Percentiles rank a stretch among this genome's conserved stretches.
phyloP scores from a whole-genome alignment of 352 stramenopile species.

The Globisporangium carolinianum region DNA sequence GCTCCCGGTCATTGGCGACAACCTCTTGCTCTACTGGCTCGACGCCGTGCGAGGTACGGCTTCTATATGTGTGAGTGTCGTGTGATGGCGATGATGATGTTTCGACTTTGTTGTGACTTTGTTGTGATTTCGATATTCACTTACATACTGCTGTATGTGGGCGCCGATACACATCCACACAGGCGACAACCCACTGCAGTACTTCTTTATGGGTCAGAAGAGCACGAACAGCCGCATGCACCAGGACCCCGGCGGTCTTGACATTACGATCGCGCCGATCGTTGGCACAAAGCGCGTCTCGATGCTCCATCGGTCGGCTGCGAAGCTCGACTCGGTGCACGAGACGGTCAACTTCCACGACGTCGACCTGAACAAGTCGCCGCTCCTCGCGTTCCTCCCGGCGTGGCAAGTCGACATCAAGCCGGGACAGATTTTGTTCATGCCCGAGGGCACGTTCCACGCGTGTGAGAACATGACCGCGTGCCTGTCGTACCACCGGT shows the following conservation, averaged over 20 bases:
- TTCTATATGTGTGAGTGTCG: conserved; percentile 9
- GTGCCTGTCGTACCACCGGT: conserved; percentile 92
- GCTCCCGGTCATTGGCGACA: conserved; percentile 86
- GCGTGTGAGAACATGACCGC: conserved; percentile 90
- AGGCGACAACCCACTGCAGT: conserved; percentile 89
- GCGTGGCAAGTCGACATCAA: conserved; percentile 85
- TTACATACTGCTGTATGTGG: no score
- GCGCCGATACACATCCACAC: neutral
- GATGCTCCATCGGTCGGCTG: conserved; percentile 63
- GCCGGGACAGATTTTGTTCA: conserved; percentile 91
- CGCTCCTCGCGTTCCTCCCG: conserved; percentile 83
- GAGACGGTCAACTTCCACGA: conserved; percentile 76
- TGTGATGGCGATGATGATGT: neutral
- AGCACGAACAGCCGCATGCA: conserved; percentile 89
- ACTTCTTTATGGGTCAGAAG: conserved; percentile 92
- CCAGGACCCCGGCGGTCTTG: conserved; percentile 85
- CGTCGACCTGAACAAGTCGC: conserved; percentile 80
- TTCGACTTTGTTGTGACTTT: no score
- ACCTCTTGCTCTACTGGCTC: conserved; percentile 90
- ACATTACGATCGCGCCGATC: conserved; percentile 93
- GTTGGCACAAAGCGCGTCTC: conserved; percentile 75
- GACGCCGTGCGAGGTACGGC: conserved; percentile 60
- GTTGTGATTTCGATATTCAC: no score
- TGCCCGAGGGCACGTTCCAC: conserved; percentile 92
- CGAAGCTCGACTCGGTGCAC: conserved; percentile 83